Conservation (phyloP, 1,284 basidiomycete species). For the Testicularia cyperi region DNA sequence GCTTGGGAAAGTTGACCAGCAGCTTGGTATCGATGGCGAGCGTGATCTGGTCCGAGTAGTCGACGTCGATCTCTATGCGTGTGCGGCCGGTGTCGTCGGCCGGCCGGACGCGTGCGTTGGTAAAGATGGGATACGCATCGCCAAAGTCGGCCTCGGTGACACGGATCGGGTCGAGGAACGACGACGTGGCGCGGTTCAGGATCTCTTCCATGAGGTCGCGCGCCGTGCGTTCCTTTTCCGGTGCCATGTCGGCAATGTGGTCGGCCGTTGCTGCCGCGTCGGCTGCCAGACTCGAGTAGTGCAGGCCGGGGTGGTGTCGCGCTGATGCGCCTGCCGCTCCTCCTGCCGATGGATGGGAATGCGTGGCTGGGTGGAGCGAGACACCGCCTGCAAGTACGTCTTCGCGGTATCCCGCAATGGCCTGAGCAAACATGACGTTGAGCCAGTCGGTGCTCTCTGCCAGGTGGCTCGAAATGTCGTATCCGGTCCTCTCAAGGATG, state of each 20-base stretch:
- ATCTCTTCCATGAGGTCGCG: constrained; percentile 52
- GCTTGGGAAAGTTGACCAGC: constrained; percentile 66
- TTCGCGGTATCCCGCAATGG: constrained; percentile 61
- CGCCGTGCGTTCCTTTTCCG: constrained; percentile 33
- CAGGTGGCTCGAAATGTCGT: constrained; percentile 65
- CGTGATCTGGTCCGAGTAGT: constrained; percentile 65
- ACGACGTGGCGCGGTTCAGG: constrained; percentile 40
- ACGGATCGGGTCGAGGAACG: constrained; percentile 63
- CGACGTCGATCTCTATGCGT: constrained; percentile 66
- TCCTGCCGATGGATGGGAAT: too few species aligned
- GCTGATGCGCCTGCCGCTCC: too few species aligned
- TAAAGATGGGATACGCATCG: constrained; percentile 63
- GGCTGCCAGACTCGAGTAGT: constrained; percentile 2
- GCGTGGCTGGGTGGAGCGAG: constrained; percentile 3
- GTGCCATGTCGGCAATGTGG: constrained; percentile 11
- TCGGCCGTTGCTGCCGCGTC: constrained; percentile 1
- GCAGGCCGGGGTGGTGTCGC: not conserved
- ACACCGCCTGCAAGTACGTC: constrained; percentile 60
- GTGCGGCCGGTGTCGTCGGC: constrained; percentile 64
- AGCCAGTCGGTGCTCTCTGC: constrained; percentile 66
- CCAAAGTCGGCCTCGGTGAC: constrained; percentile 66
- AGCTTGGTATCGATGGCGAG: constrained; percentile 66
- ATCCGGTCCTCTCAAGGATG: constrained; percentile 63
- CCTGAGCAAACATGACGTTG: constrained; percentile 66
- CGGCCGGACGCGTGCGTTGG: constrained; percentile 65